A percentile compares a stretch with the other conserved stretches of the same genome.
Conservation (phyloP, 2,329 filamentous ascomycete genomes). For the Coleophoma cylindrospora region DNA sequence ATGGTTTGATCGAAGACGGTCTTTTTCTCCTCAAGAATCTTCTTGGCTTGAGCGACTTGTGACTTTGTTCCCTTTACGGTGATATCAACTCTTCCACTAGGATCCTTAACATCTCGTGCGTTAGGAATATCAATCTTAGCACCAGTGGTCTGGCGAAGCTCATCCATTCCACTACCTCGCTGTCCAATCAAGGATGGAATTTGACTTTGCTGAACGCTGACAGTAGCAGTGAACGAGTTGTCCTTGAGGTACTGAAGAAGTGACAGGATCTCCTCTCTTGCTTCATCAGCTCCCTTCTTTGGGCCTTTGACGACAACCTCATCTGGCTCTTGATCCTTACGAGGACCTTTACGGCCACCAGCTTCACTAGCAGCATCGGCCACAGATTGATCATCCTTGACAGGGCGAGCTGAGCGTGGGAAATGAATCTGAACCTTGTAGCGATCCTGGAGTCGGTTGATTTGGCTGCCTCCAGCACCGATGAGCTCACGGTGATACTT, state of each 20-base stretch:
- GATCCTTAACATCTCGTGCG: conserved; percentile 63
- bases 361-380: conserved; percentile 66
- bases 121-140: conserved; percentile 90
- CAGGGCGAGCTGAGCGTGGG: conserved; percentile 61
- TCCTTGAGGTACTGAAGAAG: conserved; percentile 87
- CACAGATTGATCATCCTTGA: conserved; percentile 64
- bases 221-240: conserved; percentile 72
- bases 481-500: conserved; percentile 95
- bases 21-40: conserved; percentile 80
- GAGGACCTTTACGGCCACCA: conserved; percentile 51
- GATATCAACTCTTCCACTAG: conserved; percentile 72
- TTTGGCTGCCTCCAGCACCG: conserved; percentile 78
- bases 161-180: conserved; percentile 85
- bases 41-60: conserved; percentile 87
- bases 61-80: conserved; percentile 88
- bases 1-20: conserved; percentile 88
- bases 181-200: conserved; percentile 91
- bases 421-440: conserved; percentile 97
- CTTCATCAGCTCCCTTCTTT: conserved; percentile 87
- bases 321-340: conserved; percentile 72
- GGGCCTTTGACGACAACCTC: conserved; percentile 90
- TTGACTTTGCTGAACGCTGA: conserved; percentile 86
- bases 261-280: conserved; percentile 84
- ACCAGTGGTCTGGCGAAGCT: conserved; percentile 76
- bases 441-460: conserved; percentile 85